Evolutionary conservation across 768 basidiomycete genomes (phyloP).

Genomic region (Leccinellum rugosiceps): DNA sequence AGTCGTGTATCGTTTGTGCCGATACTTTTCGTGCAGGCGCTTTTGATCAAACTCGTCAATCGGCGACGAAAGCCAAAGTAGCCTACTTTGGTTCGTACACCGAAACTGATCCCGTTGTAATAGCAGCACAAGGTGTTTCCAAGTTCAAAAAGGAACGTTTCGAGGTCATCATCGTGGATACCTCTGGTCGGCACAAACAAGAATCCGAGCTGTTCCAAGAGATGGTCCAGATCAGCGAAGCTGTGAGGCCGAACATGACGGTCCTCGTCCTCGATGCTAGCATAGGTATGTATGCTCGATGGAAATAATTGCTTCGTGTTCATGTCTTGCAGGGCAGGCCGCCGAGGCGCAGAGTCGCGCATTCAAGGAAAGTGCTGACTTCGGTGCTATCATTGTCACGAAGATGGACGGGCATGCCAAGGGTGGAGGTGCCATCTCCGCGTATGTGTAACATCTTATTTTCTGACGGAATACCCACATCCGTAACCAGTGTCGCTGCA

Average conservation of each 20-base stretch:
- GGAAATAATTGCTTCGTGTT: not conserved
- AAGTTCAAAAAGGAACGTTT: constrained; percentile 99
- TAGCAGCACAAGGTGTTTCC: constrained; percentile 89
- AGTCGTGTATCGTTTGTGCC: constrained; percentile 95
- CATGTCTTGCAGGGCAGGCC: constrained; percentile 69
- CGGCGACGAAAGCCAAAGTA: constrained; percentile 97
- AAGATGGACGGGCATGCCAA: constrained; percentile 99
- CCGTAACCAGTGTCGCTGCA: constrained; percentile 76
- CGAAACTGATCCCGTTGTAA: constrained; percentile 95
- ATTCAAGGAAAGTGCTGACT: constrained; percentile 97
- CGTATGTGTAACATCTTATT: constrained; percentile 52
- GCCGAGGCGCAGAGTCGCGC: constrained; percentile 95
- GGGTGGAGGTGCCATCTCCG: constrained; percentile 98
- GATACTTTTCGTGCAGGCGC: constrained; percentile 99
- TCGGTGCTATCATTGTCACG: constrained; percentile 98
- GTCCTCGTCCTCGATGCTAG: constrained; percentile 94
- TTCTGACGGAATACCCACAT: constrained; percentile 1
- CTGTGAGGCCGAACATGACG: constrained; percentile 95
- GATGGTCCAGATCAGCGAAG: constrained; percentile 95
- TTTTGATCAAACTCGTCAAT: constrained; percentile 98
- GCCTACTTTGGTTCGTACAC: constrained; percentile 99
- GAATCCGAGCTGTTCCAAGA: constrained; percentile 95
- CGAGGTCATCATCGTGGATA: constrained; percentile 98
- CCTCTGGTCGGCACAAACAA: constrained; percentile 95
- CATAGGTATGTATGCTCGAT: constrained; percentile 56